Evolutionary conservation across 257 asterid species (phyloP).

Genomic region (Fraxinus anomala): DNA sequence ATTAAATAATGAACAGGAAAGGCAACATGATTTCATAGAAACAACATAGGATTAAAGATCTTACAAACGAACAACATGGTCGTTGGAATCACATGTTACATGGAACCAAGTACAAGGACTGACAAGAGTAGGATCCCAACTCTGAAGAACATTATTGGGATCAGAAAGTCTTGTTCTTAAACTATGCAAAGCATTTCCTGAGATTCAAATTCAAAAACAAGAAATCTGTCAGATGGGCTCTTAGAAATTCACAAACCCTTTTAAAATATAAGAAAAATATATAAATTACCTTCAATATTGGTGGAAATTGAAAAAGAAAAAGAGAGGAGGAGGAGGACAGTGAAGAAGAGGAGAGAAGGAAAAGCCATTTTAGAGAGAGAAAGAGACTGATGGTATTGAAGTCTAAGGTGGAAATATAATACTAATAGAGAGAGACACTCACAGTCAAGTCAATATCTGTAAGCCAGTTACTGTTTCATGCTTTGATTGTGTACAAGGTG

Average conservation of each 20-base stretch:
- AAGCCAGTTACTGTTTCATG: conserved; percentile 15
- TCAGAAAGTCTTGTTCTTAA: conserved; percentile 72
- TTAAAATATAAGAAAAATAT: neutral
- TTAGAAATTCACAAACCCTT: neutral
- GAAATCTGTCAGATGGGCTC: no score
- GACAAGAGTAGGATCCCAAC: conserved; percentile 98
- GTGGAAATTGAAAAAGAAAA: conserved; percentile 47
- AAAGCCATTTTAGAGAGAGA: conserved; percentile 53
- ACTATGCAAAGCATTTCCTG: conserved; percentile 85
- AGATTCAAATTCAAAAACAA: neutral
- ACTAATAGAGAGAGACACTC: neutral
- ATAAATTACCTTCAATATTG: conserved; percentile 66
- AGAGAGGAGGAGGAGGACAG: conserved; percentile 42
- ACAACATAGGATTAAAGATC: conserved; percentile 20
- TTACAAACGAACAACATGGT: conserved; percentile 86
- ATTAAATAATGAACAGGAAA: conserved; percentile 6
- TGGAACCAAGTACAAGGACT: conserved; percentile 98
- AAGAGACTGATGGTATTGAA: conserved; percentile 9
- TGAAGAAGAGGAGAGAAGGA: conserved; percentile 38
- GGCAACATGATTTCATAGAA: neutral
- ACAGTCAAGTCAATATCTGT: conserved; percentile 49
- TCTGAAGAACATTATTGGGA: conserved; percentile 78
- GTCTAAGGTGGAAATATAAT: no score
- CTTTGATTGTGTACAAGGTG: conserved; percentile 12
- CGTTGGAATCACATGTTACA: conserved; percentile 75